These are phyloP conservation scores for Podospora sp. DNA, from an alignment of 495 filamentous ascomycete genomes.

Conservation along the genomic window DNA sequence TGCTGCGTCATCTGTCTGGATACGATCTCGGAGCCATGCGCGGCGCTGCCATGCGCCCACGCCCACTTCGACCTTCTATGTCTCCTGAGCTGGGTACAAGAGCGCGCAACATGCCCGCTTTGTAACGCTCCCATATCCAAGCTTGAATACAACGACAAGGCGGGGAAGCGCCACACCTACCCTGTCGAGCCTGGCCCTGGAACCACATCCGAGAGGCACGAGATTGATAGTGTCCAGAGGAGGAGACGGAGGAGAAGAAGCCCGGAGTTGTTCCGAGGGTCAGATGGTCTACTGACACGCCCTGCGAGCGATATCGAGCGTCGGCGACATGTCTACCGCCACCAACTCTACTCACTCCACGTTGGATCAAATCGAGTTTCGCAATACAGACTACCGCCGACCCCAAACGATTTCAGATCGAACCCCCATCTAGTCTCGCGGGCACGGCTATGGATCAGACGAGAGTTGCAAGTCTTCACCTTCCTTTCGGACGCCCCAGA, in stretches of 20 bases:
- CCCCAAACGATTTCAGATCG: conserved; percentile 64
- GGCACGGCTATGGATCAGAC: conserved; percentile 83
- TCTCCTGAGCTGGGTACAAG: conserved; percentile 78
- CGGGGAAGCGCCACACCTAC: conserved; percentile 55
- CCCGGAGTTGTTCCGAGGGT: background rate
- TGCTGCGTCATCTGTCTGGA: conserved; percentile 78
- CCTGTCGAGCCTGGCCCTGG: conserved; percentile 35
- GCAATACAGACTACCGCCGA: conserved; percentile 74
- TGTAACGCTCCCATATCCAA: conserved; percentile 70
- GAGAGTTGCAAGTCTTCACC: conserved; percentile 85
- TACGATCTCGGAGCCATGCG: conserved; percentile 67
- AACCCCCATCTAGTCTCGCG: conserved; percentile 71
- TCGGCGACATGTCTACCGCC: conserved; percentile 74
- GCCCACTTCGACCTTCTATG: conserved; percentile 82
- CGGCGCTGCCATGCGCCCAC: conserved; percentile 76
- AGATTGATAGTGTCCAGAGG: background rate
- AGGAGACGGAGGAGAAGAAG: conserved; percentile 7
- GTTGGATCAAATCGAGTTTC: conserved; percentile 79
- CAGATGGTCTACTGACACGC: conserved; percentile 24
- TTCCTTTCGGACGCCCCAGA: conserved; percentile 54
- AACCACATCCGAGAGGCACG: background rate
- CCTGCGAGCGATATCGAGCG: conserved; percentile 62
- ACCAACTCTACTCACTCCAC: conserved; percentile 74
- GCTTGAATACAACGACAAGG: conserved; percentile 67
- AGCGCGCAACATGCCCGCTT: conserved; percentile 72